Percentiles rank a stretch among this genome's conserved stretches.
Evolutionary conservation across 2,329 filamentous ascomycete genomes (phyloP).

Genomic region (Calonectria hongkongensis): DNA sequence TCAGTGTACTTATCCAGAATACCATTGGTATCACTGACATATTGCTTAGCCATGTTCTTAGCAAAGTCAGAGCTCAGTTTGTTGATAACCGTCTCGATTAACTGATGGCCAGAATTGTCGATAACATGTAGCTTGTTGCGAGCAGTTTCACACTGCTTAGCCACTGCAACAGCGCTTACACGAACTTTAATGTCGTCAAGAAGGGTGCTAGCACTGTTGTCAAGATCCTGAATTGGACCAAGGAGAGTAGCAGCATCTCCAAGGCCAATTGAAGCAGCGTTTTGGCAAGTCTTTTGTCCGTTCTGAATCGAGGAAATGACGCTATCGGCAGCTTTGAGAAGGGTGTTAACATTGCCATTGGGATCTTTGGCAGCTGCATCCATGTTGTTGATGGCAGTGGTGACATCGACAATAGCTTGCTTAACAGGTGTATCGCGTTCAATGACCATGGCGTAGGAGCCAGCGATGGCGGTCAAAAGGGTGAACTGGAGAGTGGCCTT

Average conservation of each 20-base stretch:
- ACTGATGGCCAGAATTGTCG: background rate
- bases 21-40: background rate
- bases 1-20: slow-evolving; percentile 1
- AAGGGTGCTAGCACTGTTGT: background rate
- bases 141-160: background rate
- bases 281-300: slow-evolving; percentile 11
- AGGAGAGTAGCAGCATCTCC: background rate
- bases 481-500: background rate
- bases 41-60: slow-evolving; percentile 10
- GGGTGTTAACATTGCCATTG: background rate
- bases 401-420: background rate
- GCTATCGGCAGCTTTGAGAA: background rate
- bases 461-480: background rate
- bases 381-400: background rate
- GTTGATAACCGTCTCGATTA: slow-evolving; percentile 4
- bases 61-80: slow-evolving; percentile 8
- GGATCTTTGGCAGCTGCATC: background rate
- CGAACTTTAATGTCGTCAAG: background rate
- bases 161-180: background rate
- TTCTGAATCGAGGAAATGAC: background rate
- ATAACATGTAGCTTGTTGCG: slow-evolving; percentile 5
- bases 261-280: background rate
- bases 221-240: background rate
- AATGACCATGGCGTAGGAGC: slow-evolving; percentile 15
- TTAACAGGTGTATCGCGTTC: slow-evolving; percentile 6